Base-by-base conservation (phyloP, 805 yeast species). In the Candida golubevii region DNA sequence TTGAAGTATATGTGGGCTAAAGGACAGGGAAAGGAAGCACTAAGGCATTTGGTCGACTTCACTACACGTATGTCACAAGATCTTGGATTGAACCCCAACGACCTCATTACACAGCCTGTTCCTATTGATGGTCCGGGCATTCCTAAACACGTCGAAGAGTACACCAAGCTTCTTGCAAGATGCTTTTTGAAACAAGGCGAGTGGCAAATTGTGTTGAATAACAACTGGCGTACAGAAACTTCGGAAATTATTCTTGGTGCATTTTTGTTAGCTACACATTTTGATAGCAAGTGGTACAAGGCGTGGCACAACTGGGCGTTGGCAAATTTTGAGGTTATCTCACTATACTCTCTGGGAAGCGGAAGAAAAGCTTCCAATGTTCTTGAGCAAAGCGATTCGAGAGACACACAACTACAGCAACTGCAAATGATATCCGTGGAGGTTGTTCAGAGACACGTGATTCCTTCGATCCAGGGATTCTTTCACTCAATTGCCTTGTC, bases 261-360 rank as follows among this genome's bases (percentile, higher is more conserved):
- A 0, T 93, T 88, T 61, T 69, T 93, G 44, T 72, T 93, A 51
- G 98, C 99, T 0, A 91, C 99, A 0, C 97, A 90, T 61, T 91
- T 93, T 63, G 97, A 93, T 61, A 74, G 79, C 31, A 77, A 79
- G 23, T 93, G 99, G 97, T 93, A 93, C 59, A 93, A 95, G 60
- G 99, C 98, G 13, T 95, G 99, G 99, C 99, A 93, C 62, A 91
- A 89, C 59, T 93, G 99, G 99, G 99, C 99, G 0, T 72, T 95
- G 59, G 97, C 98, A 0, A 93, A 95, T 63, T 93, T 90, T 61
- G 97, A 93, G 60, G 98, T 91, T 1, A 85, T 91, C 15, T 85
- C 96, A 0, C 72, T 84, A 26, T 67, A 74, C 58, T 60, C 62
- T 32, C 69, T 62, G 44, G 62, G 56, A 42, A 53, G 47, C 36